Percentiles rank a stretch among this genome's conserved stretches.
Conservation (phyloP, 306 rosid species). For the Mimosa pudica region DNA sequence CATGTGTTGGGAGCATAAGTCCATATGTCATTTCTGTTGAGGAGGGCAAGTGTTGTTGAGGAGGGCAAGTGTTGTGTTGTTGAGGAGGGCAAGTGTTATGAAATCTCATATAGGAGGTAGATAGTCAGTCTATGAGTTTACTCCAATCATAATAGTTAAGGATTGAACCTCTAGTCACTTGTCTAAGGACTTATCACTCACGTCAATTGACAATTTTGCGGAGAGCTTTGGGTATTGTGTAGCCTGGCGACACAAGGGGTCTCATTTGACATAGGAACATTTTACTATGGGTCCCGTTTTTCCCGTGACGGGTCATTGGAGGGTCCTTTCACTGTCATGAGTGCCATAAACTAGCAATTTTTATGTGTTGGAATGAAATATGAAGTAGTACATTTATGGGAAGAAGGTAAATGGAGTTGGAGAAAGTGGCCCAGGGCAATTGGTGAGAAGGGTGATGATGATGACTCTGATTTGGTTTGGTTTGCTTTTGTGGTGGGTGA, state of each 20-base stretch:
- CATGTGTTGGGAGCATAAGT: background rate
- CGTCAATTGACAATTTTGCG: no score
- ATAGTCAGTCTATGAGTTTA: no score
- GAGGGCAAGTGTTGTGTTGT: no score
- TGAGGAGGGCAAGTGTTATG: background rate
- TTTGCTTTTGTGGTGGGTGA: slow-evolving; percentile 27
- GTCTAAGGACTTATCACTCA: no score
- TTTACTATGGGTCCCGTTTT: slow-evolving; percentile 31
- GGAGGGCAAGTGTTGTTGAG: no score
- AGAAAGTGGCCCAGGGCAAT: slow-evolving; percentile 18
- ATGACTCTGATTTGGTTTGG: slow-evolving; percentile 31
- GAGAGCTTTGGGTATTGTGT: background rate
- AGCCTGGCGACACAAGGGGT: slow-evolving; percentile 33
- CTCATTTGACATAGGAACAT: background rate
- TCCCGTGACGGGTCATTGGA: background rate
- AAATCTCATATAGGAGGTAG: no score
- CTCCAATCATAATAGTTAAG: no score
- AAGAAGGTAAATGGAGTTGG: background rate
- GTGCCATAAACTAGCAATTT: background rate
- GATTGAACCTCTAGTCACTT: no score
- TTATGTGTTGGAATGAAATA: no score
- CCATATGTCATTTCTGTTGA: background rate
- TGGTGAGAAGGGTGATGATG: slow-evolving; percentile 25
- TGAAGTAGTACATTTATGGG: background rate
- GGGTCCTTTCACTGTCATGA: slow-evolving; percentile 21